phyloP scores from a whole-genome alignment of 2,329 filamentous ascomycete genomes.

The Pleurostoma richardsiae region DNA sequence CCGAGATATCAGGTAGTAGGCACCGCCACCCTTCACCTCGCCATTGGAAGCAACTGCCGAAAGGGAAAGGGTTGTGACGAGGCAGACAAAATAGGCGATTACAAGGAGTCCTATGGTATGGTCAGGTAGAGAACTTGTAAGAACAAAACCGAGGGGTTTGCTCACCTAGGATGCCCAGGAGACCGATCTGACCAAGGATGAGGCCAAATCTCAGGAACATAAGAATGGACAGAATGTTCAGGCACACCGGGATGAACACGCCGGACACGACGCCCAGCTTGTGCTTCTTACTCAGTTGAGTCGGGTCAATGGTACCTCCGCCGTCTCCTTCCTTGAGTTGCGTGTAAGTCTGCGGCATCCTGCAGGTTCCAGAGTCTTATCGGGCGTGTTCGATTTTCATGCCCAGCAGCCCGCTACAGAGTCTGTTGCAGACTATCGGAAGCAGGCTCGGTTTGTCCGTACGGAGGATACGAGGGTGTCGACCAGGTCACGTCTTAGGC shows the following conservation, averaged over 20 bases:
- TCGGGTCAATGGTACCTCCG: slow-evolving; percentile 23
- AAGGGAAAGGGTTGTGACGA: slow-evolving; percentile 80
- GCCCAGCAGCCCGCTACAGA: too few species aligned
- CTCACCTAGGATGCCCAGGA: slow-evolving; percentile 74
- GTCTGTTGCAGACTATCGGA: too few species aligned
- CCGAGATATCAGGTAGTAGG: slow-evolving; percentile 84
- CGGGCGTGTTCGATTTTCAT: too few species aligned
- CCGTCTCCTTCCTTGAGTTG: not conserved
- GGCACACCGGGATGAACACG: slow-evolving; percentile 81
- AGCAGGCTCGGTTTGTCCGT: too few species aligned
- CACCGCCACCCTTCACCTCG: slow-evolving; percentile 80
- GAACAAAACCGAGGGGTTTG: not conserved
- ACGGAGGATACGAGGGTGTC: too few species aligned
- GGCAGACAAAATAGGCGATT: slow-evolving; percentile 72
- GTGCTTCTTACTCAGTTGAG: slow-evolving; percentile 27
- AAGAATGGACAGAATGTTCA: slow-evolving; percentile 85
- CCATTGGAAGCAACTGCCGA: slow-evolving; percentile 89
- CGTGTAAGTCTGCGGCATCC: not conserved
- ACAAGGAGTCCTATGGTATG: slow-evolving; percentile 57
- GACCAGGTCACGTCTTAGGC: too few species aligned
- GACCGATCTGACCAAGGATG: slow-evolving; percentile 73
- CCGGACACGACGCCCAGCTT: slow-evolving; percentile 76
- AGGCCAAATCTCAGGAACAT: slow-evolving; percentile 90
- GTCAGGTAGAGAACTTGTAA: not conserved
- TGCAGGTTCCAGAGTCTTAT: too few species aligned